Percentiles rank a stretch among this genome's conserved stretches.
Evolutionary conservation across 306 rosid species (phyloP).

Genomic region (Cucurbita pepo): DNA sequence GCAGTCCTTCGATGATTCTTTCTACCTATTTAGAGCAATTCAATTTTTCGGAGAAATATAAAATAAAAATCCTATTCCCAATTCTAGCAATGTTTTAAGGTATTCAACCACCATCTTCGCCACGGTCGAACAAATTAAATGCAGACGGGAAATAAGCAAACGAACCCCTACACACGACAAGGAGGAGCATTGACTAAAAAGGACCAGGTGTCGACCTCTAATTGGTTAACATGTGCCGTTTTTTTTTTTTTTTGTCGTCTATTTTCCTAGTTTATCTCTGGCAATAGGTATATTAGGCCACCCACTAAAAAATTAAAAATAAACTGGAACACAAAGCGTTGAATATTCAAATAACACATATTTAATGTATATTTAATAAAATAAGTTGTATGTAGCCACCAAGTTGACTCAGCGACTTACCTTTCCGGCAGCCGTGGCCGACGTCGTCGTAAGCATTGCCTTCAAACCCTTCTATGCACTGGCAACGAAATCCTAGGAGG

Average conservation of each 20-base stretch:
- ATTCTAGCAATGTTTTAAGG: neutral
- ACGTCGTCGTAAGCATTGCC: constrained; percentile 38
- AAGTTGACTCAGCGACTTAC: constrained; percentile 28
- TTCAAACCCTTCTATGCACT: constrained; percentile 25
- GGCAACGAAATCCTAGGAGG: constrained; percentile 33
- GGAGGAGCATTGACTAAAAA: neutral
- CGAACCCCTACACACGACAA: neutral
- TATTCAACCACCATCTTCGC: neutral
- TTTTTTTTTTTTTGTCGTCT: neutral
- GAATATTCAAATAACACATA: neutral
- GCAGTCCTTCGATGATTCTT: neutral
- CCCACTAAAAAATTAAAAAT: neutral
- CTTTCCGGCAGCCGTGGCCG: constrained; percentile 56
- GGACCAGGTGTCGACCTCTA: constrained; percentile 1
- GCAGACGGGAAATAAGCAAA: neutral
- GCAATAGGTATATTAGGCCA: constrained; percentile 13
- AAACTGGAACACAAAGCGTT: neutral
- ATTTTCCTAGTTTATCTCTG: constrained; percentile 1
- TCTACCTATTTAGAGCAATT: neutral
- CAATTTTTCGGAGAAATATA: neutral
- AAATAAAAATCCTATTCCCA: neutral
- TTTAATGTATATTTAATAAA: neutral
- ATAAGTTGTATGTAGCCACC: neutral
- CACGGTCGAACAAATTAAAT: neutral
- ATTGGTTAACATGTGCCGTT: constrained; percentile 13